Evolutionary conservation across 2,329 filamentous ascomycete species (phyloP), one percentile per base, ranked within the genome.

Genomic region (Penicillium sp.): DNA sequence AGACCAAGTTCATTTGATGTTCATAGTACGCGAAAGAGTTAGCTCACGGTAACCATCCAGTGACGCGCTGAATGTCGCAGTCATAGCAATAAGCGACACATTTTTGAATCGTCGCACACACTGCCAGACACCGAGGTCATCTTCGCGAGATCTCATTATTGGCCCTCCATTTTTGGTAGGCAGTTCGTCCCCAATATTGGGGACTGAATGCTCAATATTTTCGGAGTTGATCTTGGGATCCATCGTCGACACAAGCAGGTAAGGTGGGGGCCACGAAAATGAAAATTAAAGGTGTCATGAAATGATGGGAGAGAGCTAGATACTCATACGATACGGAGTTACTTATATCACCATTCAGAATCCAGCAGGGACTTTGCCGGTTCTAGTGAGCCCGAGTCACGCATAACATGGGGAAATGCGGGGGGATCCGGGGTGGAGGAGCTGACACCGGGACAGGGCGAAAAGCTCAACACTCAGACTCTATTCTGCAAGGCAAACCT

Each of bases 1-100:
- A 29, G 36, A 43, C 11, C 9, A 3, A 16, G 7, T 9, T 43
- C 5, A 2, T 5, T 19, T 2, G 6, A 23, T 54, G 3, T 14
- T 2, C 16, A 7, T 10, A 26, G 4, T 3, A n/a, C 23, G n/a
- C 3, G 3, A 28, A 3, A 3, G 13, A 3, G 19, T 14, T 28
- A 2, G 34, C 67, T 62, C 54, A 73, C 71, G 76, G 49, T 78
- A 78, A 2, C 76, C 76, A 61, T 78, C 76, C 0, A 77, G 60
- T 0, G 75, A 71, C 13, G 75, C 75, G 43, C 69, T 71, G 46
- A 78, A 79, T 0, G 76, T 72, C 5, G 74, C 75, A 44, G 60
- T 52, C 75, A 77, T 78, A 2, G 73, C 74, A 21, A 77, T 68
- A 23, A 62, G 16, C 0, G 68, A 71, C 0, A 75, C 65, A 1